Base-by-base conservation (phyloP, 2,329 filamentous ascomycete species). In the Fusarium citri region DNA sequence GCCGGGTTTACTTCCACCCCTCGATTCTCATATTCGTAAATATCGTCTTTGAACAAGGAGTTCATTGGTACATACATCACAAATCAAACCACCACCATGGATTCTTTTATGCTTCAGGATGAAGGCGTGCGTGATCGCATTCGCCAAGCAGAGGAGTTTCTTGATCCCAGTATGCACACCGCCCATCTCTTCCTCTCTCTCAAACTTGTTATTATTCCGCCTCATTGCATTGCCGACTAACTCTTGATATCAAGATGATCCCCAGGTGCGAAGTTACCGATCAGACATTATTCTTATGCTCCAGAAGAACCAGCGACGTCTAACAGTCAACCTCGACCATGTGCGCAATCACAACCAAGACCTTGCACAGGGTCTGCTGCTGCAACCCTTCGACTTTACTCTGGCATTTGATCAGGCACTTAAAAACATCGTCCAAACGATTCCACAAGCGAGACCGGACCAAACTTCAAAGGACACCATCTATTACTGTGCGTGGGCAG, bases 401-500 rank as follows among this genome's bases (percentile, higher is more conserved):
- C 85, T 94, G 68, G 94, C 95, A 57, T 98, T 99, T 82, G 93
- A 99, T 78, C 87, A 89, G 72, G 96, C 95, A 2, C 87, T 99
- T 66, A 97, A 96, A 78, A 90, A 96, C 69, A 92, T 98, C 55
- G 91, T 98, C 69, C 88, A 91, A 77, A 92, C 94, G 5, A 84
- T 97, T 31, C 90, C 91, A 14, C 89, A 92, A 74, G 89, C 92
- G 42, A 89, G 93, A 4, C 87, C 91, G 5, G 90, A 91, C 72
- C 93, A 97, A 80, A 90, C 89, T 3, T 87, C 89, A 45, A 89
- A 92, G 30, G 94, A 98, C 78, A 89, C 90, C 43, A 86, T 93
- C 74, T 99, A 97, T 83, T 98, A 99, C 80, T 98, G 96, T 77
- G 96, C 96, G n/a, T 98, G 93, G 83, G 89, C 95, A 58, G 96